Evolutionary conservation across 2,329 filamentous ascomycete genomes (phyloP), one percentile per base, ranked within the genome.

Genomic region (Phaeoacremonium minimum): DNA sequence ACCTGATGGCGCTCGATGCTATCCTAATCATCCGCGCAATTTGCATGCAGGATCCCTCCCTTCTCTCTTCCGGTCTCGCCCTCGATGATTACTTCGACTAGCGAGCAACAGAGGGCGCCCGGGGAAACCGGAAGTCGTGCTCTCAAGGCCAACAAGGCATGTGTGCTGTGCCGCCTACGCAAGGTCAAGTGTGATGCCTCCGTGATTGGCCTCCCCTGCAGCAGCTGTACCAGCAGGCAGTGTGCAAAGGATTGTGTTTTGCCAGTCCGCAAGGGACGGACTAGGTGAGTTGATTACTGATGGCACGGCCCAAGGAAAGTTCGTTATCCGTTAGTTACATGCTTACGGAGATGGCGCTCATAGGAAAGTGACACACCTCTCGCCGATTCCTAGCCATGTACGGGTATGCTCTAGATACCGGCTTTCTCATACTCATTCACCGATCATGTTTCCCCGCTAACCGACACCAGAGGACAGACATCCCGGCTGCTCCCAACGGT

Each of bases 131-230:
- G 41, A 18, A 34, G 29, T 30, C 38, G 30, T 28, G 30, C 26
- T 32, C 41, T 29, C 41, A 45, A 42, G 38, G 37, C 38, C 22
- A 46, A 47, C 42, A 49, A 48, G 40, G 47, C 47, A 35, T 50
- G 47, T 41, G 32, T 42, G 44, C 44, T 40, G 36, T 50, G 47
- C 35, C 40, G 43, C 38, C 31, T 20, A 33, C 46, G 47, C 38
- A 50, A 50, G 44, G 41, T 50, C 36, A 47, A 47, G 40, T 50
- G 47, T 44, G 40, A 48, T 46, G 47, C 44, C 34, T 44, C 44
- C 28, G 38, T 42, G 39, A 42, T 40, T 38, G 46, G 46, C 30
- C 42, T 47, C 31, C 47, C 46, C 32, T 50, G 47, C 38, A 48
- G 46, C 36, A 45, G 42, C 40, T 50, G 47, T 41, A 46, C 39